Base-by-base conservation (phyloP, 192 early-diverging fungal species). In the Coemansia biformis region DNA sequence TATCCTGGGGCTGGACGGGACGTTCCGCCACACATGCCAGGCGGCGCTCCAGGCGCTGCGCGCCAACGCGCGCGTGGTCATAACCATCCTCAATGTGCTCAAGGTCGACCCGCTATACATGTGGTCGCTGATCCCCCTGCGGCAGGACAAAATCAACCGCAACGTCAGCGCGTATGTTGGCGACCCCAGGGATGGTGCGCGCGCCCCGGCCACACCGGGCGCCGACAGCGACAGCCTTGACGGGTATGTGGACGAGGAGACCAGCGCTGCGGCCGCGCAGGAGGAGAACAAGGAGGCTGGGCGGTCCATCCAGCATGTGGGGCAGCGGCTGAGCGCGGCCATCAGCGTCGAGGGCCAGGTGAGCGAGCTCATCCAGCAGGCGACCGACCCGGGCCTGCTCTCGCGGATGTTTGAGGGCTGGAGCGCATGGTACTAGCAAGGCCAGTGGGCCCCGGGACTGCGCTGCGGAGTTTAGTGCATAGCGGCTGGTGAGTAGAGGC, bases 51-150 rank as follows among this genome's bases (percentile, higher is more conserved):
- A 77, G 33, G 86, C 90, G 14, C 75, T 96, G 71, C 77, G 89
- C 10, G 71, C 82, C 39, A 86, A 93, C 44, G 79, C 89, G 37
- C 80, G 88, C 40, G 80, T 93, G 0, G 53, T 95, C 28, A 75
- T 87, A 15, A 90, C 89, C 1, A 78, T 98, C n/a, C 75, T 96
- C 12, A 91, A 96, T 59, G 91, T 94, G 6, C 91, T 96, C 57
- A 84, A 92, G 16, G 91, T 91, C 35, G 93, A 98, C 59, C 93
- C 93, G 0, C 69, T 96, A 33, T 85, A 88, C 40, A 78, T 67
- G 49, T 89, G 87, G 87, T 65, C 68, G 40, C 41, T 77, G 43
- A 69, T 67, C 14, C 67, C 68, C 19, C 32, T 66, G 58, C 57
- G 59, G 11, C 51, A 51, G 10, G 58, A 66, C 48, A 77, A 77